Base-by-base conservation (phyloP, 805 yeast genomes). In the Zygotorulaspora danielsina region DNA sequence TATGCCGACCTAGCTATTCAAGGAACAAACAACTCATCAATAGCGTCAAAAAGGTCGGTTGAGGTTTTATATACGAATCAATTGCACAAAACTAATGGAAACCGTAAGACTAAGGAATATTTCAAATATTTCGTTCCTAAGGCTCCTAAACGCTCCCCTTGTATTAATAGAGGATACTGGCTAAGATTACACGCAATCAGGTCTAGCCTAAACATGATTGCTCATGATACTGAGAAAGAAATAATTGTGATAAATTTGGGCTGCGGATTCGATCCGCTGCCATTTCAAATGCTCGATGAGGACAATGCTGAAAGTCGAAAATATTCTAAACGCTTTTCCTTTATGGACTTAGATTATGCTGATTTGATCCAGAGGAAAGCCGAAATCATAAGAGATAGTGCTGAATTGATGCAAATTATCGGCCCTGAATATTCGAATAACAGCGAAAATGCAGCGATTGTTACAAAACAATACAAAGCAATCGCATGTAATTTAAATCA, bases 151-250 rank as follows among this genome's bases (percentile, higher is more conserved):
- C 64, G 95, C 32, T 79, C 90, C 0, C 94, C 95, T 0, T 79
- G 84, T 3, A 83, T 84, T 26, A 85, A 85, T 53, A 64, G 94
- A 49, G 94, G 94, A 0, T 84, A 84, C 59, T 84, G 93, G 89
- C 66, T 82, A 8, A 67, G 95, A 42, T 78, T 84, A 78, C 78
- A 80, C 50, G 76, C 85, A 2, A 79, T 85, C 35, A 71, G 75
- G 44, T 67, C 68, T 29, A 61, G 75, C 27, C 65, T 84, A 10
- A 61, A 67, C 19, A 61, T 70, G 18, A 75, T 84, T n/a, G 56
- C 73, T 2, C 56, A 63, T 17, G 55, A 48, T 2, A 50, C 58
- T 6, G 45, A 47, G 2, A 43, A 48, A 12, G 60, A 63, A 35
- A 65, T 74, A 5, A 55, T 64, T 9, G 67, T 85, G 1, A 69